Base-by-base conservation (phyloP, 345 rosid genomes). In the Bretschneidera sinensis region DNA sequence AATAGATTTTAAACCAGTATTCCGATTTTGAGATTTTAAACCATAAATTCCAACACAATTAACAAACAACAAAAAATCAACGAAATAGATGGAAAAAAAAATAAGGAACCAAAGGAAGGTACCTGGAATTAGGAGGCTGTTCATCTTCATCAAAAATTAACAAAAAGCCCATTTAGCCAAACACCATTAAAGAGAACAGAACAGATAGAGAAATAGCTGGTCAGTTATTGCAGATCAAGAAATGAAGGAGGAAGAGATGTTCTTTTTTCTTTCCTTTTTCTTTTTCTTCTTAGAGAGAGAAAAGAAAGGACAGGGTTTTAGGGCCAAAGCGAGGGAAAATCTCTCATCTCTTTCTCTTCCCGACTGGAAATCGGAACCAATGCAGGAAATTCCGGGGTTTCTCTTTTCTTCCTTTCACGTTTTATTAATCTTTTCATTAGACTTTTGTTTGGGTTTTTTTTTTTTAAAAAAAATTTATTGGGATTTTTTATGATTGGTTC, bases 211-310 rank as follows among this genome's bases (percentile, higher is more conserved):
- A 13, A 56, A 34, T 61, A 48, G 57, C 55, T 61, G 68, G 77
- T 67, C 73, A 68, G 68, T 50, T 59, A 51, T 68, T 70, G 74
- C 67, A 78, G 82, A 83, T 81, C 87, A 81, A 69, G 71, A 69
- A 64, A 52, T 43, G 52, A 21, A 24, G 31, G 49, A 21, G 59
- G 39, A 64, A 59, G 59, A 63, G 74, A 69, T 48, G 63, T 45
- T 56, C 61, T 65, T 73, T 54, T 72, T 13, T 62, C 9, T n/a
- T n/a, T n/a, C n/a, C n/a, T n/a, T n/a, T n/a, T n/a, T n/a, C 23
- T 47, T 56, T 63, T 61, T 33, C 33, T 15, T 21, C 34, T 21
- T 19, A 45, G 57, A 59, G 62, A 66, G 63, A 53, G 71, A 67
- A 45, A 63, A 25, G 63, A 63, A 49, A 55, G 34, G 63, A 43